These are phyloP conservation scores for Aspergillus neotritici DNA, from an alignment of 2,329 filamentous ascomycete genomes.

Conservation along the genomic window DNA sequence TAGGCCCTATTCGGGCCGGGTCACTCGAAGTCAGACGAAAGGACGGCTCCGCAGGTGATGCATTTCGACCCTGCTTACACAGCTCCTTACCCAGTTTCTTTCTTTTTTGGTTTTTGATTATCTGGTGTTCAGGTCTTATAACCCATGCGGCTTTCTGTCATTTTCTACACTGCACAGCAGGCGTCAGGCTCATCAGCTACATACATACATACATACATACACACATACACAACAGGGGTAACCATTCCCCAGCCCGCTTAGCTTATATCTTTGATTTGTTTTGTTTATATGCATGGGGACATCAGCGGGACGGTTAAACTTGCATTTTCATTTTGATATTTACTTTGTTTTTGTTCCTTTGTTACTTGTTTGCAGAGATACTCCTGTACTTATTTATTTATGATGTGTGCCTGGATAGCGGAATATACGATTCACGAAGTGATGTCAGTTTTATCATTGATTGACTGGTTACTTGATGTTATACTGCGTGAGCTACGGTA, in stretches of 20 bases:
- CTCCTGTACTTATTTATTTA: no score
- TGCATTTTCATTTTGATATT: no score
- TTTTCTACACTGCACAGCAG: background rate
- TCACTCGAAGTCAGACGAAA: slow-evolving; percentile 33
- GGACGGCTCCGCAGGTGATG: slow-evolving; percentile 13
- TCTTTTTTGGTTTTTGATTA: no score
- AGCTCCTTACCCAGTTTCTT: background rate
- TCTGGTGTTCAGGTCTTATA: background rate
- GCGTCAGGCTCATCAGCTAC: background rate
- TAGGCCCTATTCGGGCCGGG: slow-evolving; percentile 23
- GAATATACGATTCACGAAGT: slow-evolving; percentile 3
- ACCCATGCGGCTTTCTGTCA: slow-evolving; percentile 1
- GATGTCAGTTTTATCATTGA: background rate
- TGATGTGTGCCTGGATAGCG: no score
- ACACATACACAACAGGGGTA: slow-evolving; percentile 2
- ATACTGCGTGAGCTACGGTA: no score
- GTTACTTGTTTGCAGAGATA: no score
- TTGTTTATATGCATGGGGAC: no score
- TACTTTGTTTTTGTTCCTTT: no score
- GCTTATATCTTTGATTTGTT: no score
- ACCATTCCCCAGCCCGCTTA: no score
- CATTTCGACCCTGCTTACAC: slow-evolving; percentile 10
- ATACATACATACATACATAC: slow-evolving; percentile 1
- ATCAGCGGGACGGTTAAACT: no score
- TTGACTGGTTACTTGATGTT: no score